Evolutionary conservation across 2,329 filamentous ascomycete genomes (phyloP).

Genomic region (Botrytis cinerea): DNA sequence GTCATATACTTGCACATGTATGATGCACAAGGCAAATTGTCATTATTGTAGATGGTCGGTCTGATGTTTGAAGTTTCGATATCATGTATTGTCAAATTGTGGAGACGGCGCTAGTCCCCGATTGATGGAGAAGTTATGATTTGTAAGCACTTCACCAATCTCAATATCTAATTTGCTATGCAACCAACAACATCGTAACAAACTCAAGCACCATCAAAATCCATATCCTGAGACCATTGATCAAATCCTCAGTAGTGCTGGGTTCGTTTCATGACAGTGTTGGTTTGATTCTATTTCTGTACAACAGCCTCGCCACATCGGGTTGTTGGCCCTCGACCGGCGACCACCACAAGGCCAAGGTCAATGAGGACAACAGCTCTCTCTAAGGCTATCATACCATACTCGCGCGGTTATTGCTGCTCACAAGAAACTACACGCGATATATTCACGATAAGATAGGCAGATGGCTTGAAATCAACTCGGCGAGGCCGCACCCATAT

Average conservation of each 20-base stretch:
- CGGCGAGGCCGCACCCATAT: background rate
- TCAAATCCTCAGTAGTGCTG: background rate
- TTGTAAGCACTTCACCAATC: background rate
- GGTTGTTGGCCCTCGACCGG: background rate
- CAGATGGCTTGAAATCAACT: constrained; percentile 5
- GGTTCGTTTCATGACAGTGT: constrained; percentile 2
- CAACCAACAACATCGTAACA: background rate
- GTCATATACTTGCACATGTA: background rate
- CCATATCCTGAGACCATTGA: background rate
- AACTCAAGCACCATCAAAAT: background rate
- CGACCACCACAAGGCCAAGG: constrained; percentile 4
- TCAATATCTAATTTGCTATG: background rate
- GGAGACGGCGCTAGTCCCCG: background rate
- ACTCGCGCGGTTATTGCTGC: constrained; percentile 10
- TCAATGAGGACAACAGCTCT: constrained; percentile 12
- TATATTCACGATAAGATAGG: background rate
- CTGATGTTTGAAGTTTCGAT: background rate
- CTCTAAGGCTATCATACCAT: constrained; percentile 3
- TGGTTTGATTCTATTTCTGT: constrained; percentile 16
- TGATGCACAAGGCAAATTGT: background rate
- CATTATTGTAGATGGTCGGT: background rate
- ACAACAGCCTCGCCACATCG: constrained; percentile 9
- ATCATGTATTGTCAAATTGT: background rate
- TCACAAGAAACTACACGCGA: background rate
- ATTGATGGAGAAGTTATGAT: background rate